Evolutionary conservation across 1,139 yeast genomes (phyloP), one percentile per base, ranked within the genome.

Genomic region (Suhomyces coccinellae): DNA sequence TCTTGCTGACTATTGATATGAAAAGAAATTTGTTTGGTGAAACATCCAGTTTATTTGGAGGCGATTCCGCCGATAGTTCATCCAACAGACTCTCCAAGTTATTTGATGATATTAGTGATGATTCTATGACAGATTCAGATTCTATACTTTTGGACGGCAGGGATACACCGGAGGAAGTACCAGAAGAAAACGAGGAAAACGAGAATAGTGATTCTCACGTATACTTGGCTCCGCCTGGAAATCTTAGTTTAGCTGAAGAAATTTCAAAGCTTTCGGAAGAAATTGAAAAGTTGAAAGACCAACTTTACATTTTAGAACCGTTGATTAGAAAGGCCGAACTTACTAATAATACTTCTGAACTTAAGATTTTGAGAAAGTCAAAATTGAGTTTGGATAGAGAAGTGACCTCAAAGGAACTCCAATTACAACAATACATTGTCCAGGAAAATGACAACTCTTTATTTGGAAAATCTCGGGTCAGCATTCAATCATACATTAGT

Each of bases 371-470:
- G 50, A 70, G 71, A 41, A 85, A 84, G 54, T 88, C 97, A 0
- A 79, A 79, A 46, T 54, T 75, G 4, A 80, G 88, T 49, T 71
- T 89, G 48, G 80, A 79, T 36, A 69, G 86, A 49, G 97, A 91
- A 57, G 74, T 89, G 20, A 80, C 79, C 42, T 63, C 82, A 5
- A 87, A 86, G 53, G 91, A 87, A 54, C 67, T 86, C 29, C 87
- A 87, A 50, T 79, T 79, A 46, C 96, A 88, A 52, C 96, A 88
- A 59, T 84, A 83, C 53, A 79, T 85, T 42, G 89, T 89, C 1
- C 96, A 87, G 57, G 95, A 88, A 52, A 85, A 80, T 56, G 93
- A 87, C 43, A 87, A 85, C 59, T 83, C 90, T 55, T 71, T 91
- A 44, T 89, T 67, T 59, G 89, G 87, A 1, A 83, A 84, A 52